Conservation (phyloP, 768 basidiomycete species). For the Collybia sordida region DNA sequence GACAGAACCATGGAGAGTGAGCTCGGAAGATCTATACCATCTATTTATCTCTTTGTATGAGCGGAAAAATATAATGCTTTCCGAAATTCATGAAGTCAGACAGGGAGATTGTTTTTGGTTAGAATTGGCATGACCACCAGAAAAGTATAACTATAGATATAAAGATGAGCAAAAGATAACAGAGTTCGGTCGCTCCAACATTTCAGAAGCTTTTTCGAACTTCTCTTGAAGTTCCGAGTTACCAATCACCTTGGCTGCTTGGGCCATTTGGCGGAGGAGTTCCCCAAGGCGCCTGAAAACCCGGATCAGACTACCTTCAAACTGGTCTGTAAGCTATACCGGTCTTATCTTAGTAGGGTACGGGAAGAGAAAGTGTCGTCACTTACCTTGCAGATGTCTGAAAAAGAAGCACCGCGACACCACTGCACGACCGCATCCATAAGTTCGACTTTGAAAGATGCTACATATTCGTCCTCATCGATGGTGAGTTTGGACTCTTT, state of each 20-base stretch:
- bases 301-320: constrained; percentile 95
- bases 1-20: no score
- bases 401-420: constrained; percentile 97
- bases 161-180: constrained; percentile 90
- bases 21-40: background rate
- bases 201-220: constrained; percentile 87
- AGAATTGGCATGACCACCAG: no score
- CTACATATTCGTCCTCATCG: constrained; percentile 93
- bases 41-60: background rate
- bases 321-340: constrained; percentile 88
- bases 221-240: constrained; percentile 92
- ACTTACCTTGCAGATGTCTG: constrained; percentile 91
- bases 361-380: background rate
- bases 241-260: constrained; percentile 95
- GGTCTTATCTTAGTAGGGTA: background rate
- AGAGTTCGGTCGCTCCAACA: constrained; percentile 92
- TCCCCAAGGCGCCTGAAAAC: constrained; percentile 95
- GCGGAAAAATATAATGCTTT: background rate
- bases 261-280: constrained; percentile 92
- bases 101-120: no score
- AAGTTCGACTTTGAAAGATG: constrained; percentile 96
- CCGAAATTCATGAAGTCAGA: background rate
- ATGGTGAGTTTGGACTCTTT: constrained; percentile 89
- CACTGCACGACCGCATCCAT: constrained; percentile 98
- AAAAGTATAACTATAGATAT: constrained; percentile 52